phyloP scores from a whole-genome alignment of 768 basidiomycete genomes.

The Boletus patriciae region DNA sequence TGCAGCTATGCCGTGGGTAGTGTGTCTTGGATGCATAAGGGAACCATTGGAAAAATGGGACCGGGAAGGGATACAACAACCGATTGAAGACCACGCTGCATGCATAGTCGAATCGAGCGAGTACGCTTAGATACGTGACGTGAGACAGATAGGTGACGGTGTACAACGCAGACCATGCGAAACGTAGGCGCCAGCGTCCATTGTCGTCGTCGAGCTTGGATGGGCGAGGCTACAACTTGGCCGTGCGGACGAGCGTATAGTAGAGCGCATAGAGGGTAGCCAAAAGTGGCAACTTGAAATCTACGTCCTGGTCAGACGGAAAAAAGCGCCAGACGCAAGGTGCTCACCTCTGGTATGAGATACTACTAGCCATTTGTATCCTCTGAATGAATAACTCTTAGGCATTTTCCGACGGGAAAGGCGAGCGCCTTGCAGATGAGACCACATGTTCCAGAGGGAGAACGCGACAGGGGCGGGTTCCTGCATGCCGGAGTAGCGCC shows the following conservation, averaged over 20 bases:
- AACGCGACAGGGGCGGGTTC: constrained; percentile 93
- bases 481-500: constrained; percentile 83
- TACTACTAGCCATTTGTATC: constrained; percentile 81
- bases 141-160: constrained; percentile 62
- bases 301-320: constrained; percentile 40
- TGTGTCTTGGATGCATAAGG: constrained; percentile 54
- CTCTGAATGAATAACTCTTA: constrained; percentile 62
- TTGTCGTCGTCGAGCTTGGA: constrained; percentile 30
- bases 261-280: constrained; percentile 83
- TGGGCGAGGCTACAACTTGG: constrained; percentile 61
- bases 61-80: constrained; percentile 63
- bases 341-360: constrained; percentile 89
- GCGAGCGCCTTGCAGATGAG: constrained; percentile 62
- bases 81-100: constrained; percentile 93
- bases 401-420: constrained; percentile 51
- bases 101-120: constrained; percentile 85
- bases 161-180: constrained; percentile 53
- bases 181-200: constrained; percentile 16
- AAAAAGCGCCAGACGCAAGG: neutral
- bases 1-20: constrained; percentile 53
- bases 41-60: constrained; percentile 54
- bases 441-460: constrained; percentile 81
- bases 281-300: constrained; percentile 73
- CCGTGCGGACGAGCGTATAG: constrained; percentile 71
- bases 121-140: constrained; percentile 71